These are phyloP conservation scores for Tolypocladium album DNA, from an alignment of 2,329 filamentous ascomycete species.

Conservation along the genomic window DNA sequence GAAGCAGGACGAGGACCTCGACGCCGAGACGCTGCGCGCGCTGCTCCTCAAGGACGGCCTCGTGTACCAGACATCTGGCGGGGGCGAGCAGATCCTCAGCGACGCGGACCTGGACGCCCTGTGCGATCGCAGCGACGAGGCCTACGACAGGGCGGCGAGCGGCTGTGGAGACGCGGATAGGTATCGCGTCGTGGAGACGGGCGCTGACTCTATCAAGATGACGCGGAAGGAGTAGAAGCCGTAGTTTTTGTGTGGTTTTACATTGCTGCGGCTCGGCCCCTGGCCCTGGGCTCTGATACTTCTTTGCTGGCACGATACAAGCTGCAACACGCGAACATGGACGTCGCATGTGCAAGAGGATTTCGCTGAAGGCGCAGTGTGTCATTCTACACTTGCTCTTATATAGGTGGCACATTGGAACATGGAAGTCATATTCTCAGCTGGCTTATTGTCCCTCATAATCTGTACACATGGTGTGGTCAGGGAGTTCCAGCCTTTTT, in stretches of 20 bases:
- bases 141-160: slow-evolving; percentile 62
- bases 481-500: background rate
- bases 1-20: slow-evolving; percentile 35
- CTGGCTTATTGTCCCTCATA: background rate
- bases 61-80: slow-evolving; percentile 39
- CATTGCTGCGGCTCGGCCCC: background rate
- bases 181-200: slow-evolving; percentile 76
- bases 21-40: slow-evolving; percentile 49
- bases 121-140: slow-evolving; percentile 60
- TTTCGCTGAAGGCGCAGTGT: background rate
- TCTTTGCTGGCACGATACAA: background rate
- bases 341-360: background rate
- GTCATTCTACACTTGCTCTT: background rate
- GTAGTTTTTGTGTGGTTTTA: background rate
- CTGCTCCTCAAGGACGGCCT: slow-evolving; percentile 63
- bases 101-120: slow-evolving; percentile 68
- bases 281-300: background rate
- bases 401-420: background rate
- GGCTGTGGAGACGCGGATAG: slow-evolving; percentile 62
- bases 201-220: slow-evolving; percentile 38
- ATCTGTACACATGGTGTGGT: background rate
- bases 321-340: background rate
- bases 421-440: background rate
- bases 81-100: slow-evolving; percentile 57
- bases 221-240: slow-evolving; percentile 7